Evolutionary conservation across 2,329 filamentous ascomycete genomes (phyloP), one percentile per base, ranked within the genome.

Genomic region (Ceratocystis alfenasii): DNA sequence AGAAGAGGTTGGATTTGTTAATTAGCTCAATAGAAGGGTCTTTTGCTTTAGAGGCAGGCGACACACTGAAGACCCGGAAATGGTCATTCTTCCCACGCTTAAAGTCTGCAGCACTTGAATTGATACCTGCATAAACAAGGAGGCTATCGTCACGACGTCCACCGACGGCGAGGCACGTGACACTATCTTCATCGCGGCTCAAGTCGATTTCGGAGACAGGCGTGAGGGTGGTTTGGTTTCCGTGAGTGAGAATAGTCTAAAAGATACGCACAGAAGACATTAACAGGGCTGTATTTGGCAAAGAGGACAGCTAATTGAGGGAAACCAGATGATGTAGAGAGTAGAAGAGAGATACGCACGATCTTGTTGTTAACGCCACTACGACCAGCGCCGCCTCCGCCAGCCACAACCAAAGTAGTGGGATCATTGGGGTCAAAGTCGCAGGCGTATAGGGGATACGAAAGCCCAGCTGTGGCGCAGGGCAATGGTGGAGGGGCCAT

Each of bases 351-450:
- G 17, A 30, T n/a, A 30, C 86, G 73, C 76, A 88, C 88, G 72
- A 96, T 90, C 76, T 90, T 90, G 79, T 96, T 96, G 66, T 86
- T 85, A 25, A 96, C 89, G 57, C 90, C 91, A 70, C 84, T 90
- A 69, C 85, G 84, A 62, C 88, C 86, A 69, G 89, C 86, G 63
- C 93, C 93, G 69, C 93, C 93, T 68, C 93, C 93, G 64, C 93
- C 93, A 68, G 87, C 90, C 46, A 96, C 89, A 7, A 96, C 78
- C 28, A 96, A 80, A 69, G 86, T 86, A 69, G 83, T 83, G 68
- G 87, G 82, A 77, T 95, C 86, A 72, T 87, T 82, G 63, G 88
- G 89, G 73, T 95, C 90, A 75, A 95, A 96, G 73, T 91, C 91
- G 74, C 90, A 88, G 66, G 88, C 85, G 75, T 91, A 96, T 67